Conservation (phyloP, 2,329 filamentous ascomycete genomes). For the Coniochaeta pulveracea region DNA sequence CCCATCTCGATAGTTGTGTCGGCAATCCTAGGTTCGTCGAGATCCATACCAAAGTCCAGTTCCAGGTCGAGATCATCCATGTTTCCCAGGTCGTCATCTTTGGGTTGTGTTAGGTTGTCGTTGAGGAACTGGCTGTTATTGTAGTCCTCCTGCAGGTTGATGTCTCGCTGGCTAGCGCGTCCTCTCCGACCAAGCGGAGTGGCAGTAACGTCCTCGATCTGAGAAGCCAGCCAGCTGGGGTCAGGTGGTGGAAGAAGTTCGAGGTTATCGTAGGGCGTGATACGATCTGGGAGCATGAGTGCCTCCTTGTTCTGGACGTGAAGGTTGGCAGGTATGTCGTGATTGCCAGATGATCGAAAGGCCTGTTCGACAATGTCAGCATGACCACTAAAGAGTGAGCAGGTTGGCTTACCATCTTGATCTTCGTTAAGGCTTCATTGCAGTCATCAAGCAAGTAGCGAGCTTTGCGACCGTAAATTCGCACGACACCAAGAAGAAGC, state of each 20-base stretch:
- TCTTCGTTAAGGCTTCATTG: slow-evolving; percentile 94
- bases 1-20: slow-evolving; percentile 74
- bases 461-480: slow-evolving; percentile 96
- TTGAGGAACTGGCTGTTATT: slow-evolving; percentile 74
- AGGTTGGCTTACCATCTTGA: slow-evolving; percentile 70
- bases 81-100: slow-evolving; percentile 46
- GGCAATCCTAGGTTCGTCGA: slow-evolving; percentile 43
- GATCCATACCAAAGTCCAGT: slow-evolving; percentile 62
- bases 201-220: slow-evolving; percentile 52
- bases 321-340: slow-evolving; percentile 79
- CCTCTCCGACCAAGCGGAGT: slow-evolving; percentile 44
- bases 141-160: slow-evolving; percentile 58
- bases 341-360: slow-evolving; percentile 87
- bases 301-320: slow-evolving; percentile 75
- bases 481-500: slow-evolving; percentile 85
- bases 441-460: slow-evolving; percentile 94
- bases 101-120: slow-evolving; percentile 40
- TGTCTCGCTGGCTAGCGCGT: slow-evolving; percentile 49
- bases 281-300: slow-evolving; percentile 79
- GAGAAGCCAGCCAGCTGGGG: slow-evolving; percentile 70
- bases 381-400: slow-evolving; percentile 1
- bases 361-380: slow-evolving; percentile 51
- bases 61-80: slow-evolving; percentile 61
- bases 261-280: slow-evolving; percentile 81
- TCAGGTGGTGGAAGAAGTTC: slow-evolving; percentile 76